Conservation (phyloP, 2,329 filamentous ascomycete genomes). For the Alternaria viburni region DNA sequence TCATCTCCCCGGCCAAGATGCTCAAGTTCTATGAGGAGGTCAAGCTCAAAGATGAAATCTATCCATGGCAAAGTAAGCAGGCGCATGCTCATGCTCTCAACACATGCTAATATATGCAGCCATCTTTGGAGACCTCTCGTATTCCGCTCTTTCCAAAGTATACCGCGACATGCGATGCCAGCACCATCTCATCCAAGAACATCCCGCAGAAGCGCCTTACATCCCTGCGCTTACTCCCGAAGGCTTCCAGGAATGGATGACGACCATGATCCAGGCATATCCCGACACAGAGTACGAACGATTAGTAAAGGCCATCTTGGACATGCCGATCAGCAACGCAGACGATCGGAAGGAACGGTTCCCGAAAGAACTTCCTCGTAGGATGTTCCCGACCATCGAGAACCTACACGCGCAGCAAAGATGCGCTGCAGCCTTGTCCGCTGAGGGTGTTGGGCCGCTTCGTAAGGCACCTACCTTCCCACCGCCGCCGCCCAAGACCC, state of each 20-base stretch:
- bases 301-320: slow-evolving; percentile 69
- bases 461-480: slow-evolving; percentile 45
- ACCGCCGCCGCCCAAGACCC: slow-evolving; percentile 42
- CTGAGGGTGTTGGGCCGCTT: slow-evolving; percentile 51
- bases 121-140: slow-evolving; percentile 53
- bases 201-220: slow-evolving; percentile 49
- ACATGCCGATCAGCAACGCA: slow-evolving; percentile 73
- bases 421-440: slow-evolving; percentile 65
- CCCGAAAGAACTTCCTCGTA: slow-evolving; percentile 77
- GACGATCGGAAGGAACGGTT: slow-evolving; percentile 72
- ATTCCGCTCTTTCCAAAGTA: slow-evolving; percentile 51
- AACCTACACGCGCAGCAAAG: slow-evolving; percentile 65
- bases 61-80: slow-evolving; percentile 71
- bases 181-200: slow-evolving; percentile 57
- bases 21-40: slow-evolving; percentile 74
- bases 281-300: slow-evolving; percentile 77
- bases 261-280: slow-evolving; percentile 73
- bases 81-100: neutral
- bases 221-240: slow-evolving; percentile 55
- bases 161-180: slow-evolving; percentile 57
- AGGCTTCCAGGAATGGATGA: slow-evolving; percentile 68
- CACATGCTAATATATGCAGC: slow-evolving; percentile 24
- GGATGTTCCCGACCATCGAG: slow-evolving; percentile 69
- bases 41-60: slow-evolving; percentile 67
- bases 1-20: slow-evolving; percentile 79